Conservation (phyloP, 2,329 filamentous ascomycete species). For the Ophiostoma sp. region DNA sequence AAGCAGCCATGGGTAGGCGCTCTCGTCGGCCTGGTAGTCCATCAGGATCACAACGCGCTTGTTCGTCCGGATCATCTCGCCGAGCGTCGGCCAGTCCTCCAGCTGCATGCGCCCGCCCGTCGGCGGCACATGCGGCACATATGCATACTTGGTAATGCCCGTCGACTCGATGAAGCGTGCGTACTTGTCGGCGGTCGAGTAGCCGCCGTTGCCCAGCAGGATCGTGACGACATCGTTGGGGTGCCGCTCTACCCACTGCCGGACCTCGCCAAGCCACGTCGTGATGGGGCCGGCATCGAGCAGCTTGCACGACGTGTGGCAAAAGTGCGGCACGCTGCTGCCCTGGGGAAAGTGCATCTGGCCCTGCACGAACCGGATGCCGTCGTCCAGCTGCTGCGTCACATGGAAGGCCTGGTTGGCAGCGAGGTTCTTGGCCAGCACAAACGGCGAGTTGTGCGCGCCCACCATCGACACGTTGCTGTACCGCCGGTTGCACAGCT, state of each 20-base stretch:
- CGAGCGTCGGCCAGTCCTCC: constrained; percentile 77
- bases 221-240: constrained; percentile 87
- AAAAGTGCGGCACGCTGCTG: constrained; percentile 58
- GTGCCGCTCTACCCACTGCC: constrained; percentile 66
- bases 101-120: constrained; percentile 50
- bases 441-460: constrained; percentile 78
- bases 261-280: constrained; percentile 64
- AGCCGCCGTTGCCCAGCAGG: constrained; percentile 77
- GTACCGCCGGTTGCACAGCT: constrained; percentile 72
- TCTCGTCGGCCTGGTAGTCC: constrained; percentile 79
- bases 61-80: constrained; percentile 65
- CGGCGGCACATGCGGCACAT: constrained; percentile 51
- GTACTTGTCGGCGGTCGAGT: constrained; percentile 59
- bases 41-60: constrained; percentile 75
- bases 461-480: constrained; percentile 75
- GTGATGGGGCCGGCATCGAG: constrained; percentile 75
- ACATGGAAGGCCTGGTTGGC: constrained; percentile 70
- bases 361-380: constrained; percentile 59
- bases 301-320: constrained; percentile 77
- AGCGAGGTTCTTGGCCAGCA: constrained; percentile 62
- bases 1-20: constrained; percentile 72
- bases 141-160: constrained; percentile 68
- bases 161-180: constrained; percentile 62
- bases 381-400: constrained; percentile 69
- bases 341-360: constrained; percentile 54